Evolutionary conservation across 495 filamentous ascomycete genomes (phyloP), one percentile per base, ranked within the genome.

Genomic region (Pyronema omphalodes): DNA sequence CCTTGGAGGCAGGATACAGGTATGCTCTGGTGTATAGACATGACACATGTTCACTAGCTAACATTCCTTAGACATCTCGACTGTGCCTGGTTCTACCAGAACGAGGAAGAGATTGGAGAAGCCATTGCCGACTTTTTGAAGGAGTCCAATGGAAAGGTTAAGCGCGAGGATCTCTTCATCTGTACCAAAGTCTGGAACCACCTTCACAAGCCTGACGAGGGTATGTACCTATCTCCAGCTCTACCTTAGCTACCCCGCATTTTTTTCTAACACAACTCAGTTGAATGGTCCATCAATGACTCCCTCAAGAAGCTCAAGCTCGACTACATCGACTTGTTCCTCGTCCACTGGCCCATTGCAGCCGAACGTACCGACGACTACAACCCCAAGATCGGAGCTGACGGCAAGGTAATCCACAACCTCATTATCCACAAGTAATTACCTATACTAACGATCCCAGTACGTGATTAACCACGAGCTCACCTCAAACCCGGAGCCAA

Each of bases 81-180:
- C 70, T 76, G 78, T 59, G 83, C 83, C 4, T 80, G 80, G 71
- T 82, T 78, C 70, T 89, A 87, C 68, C 69, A 73, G 45, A 88
- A 88, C 64, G 83, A 88, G 66, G 70, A 73, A 48, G 82, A 87
- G 64, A 83, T 88, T 54, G 84, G 84, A 60, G 68, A 79, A 40
- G 75, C 79, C n/a, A 69, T 80, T 47, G 74, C 71, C 17, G 82
- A 80, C 65, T 87, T 84, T 69, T 68, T 85, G 18, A 68, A 73
- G 59, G 64, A 69, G 58, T 76, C 74, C 65, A 71, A 70, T 62
- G 64, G 70, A 14, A 59, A 57, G 15, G 73, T 80, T 39, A 71
- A 71, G 60, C 74, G 79, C 35, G 63, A 70, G 41, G 77, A 81
- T 54, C 62, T 81, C 60, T 81, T 81, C 69, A 74, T 81, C 66